Evolutionary conservation across 805 yeast genomes (phyloP), one percentile per base, ranked within the genome.

Genomic region (Candida sonorensis): DNA sequence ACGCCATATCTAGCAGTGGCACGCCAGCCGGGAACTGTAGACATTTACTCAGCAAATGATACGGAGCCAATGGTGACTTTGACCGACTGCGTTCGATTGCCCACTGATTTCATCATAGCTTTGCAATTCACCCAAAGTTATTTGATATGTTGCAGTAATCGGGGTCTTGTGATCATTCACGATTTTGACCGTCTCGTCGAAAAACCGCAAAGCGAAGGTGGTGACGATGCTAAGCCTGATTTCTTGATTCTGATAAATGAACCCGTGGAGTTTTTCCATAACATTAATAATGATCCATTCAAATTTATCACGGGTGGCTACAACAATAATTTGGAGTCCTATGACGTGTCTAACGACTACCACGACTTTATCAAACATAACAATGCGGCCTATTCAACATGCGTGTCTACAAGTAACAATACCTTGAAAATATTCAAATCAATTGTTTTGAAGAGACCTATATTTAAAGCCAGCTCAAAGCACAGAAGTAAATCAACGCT

Each of bases 111-210:
- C 26, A 19, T 49, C 7, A 44, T 46, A n/a, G 37, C 51, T 7
- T 32, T 49, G 10, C 35, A 37, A 17, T 44, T 31, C 20, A 33
- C 30, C n/a, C 36, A 41, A 15, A 41, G 31, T 16, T 38, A 34
- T 23, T 30, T 49, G 10, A 37, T 41, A 19, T 35, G 48, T 25
- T 49, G 54, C 38, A 42, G 48, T 22, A 49, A 48, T 27, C 26
- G 54, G 5, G 54, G 54, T 5, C 36, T 47, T 17, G 33, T 49
- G 8, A 31, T 46, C 2, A 38, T 49, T 5, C 37, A 47, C 31
- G 37, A 48, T 30, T 26, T 49, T n/a, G 23, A 29, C 20, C 20
- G 20, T 18, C 6, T 18, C 8, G 8, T 18, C 9, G 20, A n/a
- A n/a, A n/a, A n/a, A n/a, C n/a, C n/a, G n/a, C n/a, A n/a, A n/a